Evolutionary conservation across 2,329 filamentous ascomycete genomes (phyloP), one percentile per base, ranked within the genome.

Genomic region (Penicillium janthinellum): DNA sequence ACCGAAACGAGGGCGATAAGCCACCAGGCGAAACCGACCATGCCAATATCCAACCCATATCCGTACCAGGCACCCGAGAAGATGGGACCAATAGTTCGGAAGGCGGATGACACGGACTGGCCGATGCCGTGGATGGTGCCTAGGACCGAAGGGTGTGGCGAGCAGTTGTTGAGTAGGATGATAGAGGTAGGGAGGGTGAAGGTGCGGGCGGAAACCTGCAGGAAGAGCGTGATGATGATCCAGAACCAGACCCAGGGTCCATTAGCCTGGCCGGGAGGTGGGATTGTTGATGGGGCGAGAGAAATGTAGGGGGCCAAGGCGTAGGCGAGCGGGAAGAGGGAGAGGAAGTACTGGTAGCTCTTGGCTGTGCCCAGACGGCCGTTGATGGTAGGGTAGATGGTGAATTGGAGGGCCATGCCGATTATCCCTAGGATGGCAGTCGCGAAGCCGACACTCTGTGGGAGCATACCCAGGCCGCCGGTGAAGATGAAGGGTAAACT

Each of bases 381-480:
- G 51, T 90, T 90, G 41, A 91, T 80, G 25, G 79, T 76, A 1
- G 90, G 90, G 70, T 93, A 93, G 42, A 91, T 80, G 51, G 88
- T 82, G 58, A 91, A 82, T 70, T 91, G 89, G 58, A 94, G 81
- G 1, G 81, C 73, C 66, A 95, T 90, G 51, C 91, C 91, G 45
- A 93, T 87, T 38, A 85, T 78, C 35, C 91, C 91, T 7, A 94
- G 81, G 52, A 90, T 87, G 3, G 90, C 86, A 81, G 93, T 91
- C 5, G 89, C 89, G 47, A 90, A 79, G 22, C 90, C 90, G 34
- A 94, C 88, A 5, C 85, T 85, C 12, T 84, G 82, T 0, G 90
- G 87, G 3, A 85, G 84, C 68, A 94, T 85, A 28, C 89, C 89
- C 1, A 94, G 80, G 10, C 91, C 91, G 20, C 90, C 90, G 0